phyloP scores from a whole-genome alignment of 2,329 filamentous ascomycete genomes.

The Aspergillus sp. region DNA sequence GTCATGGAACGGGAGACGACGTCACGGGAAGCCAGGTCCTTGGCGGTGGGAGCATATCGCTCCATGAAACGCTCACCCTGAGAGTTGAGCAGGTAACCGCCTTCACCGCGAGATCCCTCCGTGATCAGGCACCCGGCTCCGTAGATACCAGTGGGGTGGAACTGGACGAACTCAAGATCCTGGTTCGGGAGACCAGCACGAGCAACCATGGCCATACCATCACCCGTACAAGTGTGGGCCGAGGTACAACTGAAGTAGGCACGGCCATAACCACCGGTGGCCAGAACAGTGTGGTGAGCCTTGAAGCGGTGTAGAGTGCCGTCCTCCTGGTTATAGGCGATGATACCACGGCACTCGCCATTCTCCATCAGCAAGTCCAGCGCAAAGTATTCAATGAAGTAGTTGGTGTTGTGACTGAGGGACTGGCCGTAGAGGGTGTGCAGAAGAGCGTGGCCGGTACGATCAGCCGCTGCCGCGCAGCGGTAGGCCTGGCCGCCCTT shows the following conservation, averaged over 20 bases:
- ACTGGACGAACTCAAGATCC: conserved; percentile 98
- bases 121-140: conserved; percentile 96
- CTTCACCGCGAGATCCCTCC: conserved; percentile 94
- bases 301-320: conserved; percentile 95
- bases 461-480: conserved; percentile 90
- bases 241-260: conserved; percentile 98
- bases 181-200: conserved; percentile 96
- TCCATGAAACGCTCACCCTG: conserved; percentile 99
- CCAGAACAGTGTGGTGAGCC: conserved; percentile 90
- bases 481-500: conserved; percentile 98
- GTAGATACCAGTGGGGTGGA: conserved; percentile 98
- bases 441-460: conserved; percentile 92
- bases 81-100: conserved; percentile 93
- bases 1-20: conserved; percentile 98
- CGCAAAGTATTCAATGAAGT: conserved; percentile 99
- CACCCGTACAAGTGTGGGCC: conserved; percentile 95
- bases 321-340: conserved; percentile 98
- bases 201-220: conserved; percentile 98
- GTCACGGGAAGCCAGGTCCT: conserved; percentile 93
- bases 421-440: conserved; percentile 99
- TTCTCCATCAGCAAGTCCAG: conserved; percentile 96
- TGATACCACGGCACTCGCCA: conserved; percentile 88
- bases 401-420: conserved; percentile 95
- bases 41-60: conserved; percentile 92
- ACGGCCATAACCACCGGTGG: conserved; percentile 94